phyloP scores from a whole-genome alignment of 352 stramenopile genomes.

The Pythium rishiriense region DNA sequence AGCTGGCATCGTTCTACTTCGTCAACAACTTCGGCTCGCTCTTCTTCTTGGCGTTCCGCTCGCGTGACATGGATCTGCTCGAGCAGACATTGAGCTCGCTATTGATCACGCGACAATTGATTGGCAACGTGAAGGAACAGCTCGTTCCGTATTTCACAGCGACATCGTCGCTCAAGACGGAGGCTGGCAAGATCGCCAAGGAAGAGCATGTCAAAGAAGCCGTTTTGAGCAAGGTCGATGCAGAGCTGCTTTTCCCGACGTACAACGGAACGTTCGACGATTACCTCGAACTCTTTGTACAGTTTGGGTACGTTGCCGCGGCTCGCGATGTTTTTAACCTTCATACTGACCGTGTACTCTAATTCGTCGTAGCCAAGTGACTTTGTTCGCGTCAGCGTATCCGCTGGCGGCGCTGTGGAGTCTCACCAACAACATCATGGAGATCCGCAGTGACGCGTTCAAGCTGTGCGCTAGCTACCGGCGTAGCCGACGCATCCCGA shows the following conservation, averaged over 20 bases:
- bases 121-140: conserved; percentile 79
- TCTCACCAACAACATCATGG: conserved; percentile 94
- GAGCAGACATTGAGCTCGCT: conserved; percentile 89
- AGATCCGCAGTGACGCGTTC: conserved; percentile 95
- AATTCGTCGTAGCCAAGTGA: conserved; percentile 76
- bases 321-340: background rate
- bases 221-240: conserved; percentile 70
- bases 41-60: conserved; percentile 95
- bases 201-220: conserved; percentile 50
- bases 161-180: conserved; percentile 75
- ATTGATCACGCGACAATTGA: conserved; percentile 79
- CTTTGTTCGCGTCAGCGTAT: conserved; percentile 93
- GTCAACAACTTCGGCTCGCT: conserved; percentile 97
- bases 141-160: conserved; percentile 80
- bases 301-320: conserved; percentile 78
- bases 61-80: conserved; percentile 84
- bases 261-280: conserved; percentile 92
- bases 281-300: conserved; percentile 94
- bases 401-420: conserved; percentile 92
- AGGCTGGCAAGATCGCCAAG: conserved; percentile 77
- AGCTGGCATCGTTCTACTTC: conserved; percentile 98
- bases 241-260: conserved; percentile 75
- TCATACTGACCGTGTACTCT: background rate
- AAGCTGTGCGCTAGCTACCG: conserved; percentile 90
- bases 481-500: conserved; percentile 61